Evolutionary conservation across 139 green algal species (phyloP), one percentile per base, ranked within the genome.

Genomic region (Mesostigma viride): DNA sequence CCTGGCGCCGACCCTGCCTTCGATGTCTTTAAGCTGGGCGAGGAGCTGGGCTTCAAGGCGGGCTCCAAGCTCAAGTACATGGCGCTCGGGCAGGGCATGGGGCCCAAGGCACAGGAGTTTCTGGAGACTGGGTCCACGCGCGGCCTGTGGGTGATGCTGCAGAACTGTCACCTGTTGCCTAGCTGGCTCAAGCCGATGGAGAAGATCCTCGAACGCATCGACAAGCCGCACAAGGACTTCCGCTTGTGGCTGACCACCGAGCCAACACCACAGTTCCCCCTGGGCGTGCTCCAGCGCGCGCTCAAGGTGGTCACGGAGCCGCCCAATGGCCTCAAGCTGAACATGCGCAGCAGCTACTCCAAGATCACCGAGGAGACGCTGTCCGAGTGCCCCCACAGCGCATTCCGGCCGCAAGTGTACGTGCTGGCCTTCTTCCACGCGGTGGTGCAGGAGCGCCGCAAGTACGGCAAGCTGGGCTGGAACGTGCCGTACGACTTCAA

Each of bases 401-500:
- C 79, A n/a, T 94, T 92, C 83, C 68, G 81, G 57, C 75, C 84
- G 17, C 81, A 93, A 36, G 82, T 93, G 35, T 95, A 90, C 72
- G 81, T 89, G n/a, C 79, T 95, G 34, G 83, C 75, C 1, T 90
- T 91, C 73, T 95, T 95, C 81, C 88, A 95, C 72, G 86, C 85
- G 0, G 85, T 92, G 4, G 85, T 95, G 62, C 85, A 90, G 73
- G 88, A 95, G 77, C 77, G 88, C 0, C 75, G 88, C 59, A 95
- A 95, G 81, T 95, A 93, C 67, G 86, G 88, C 64, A 94, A 92
- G 78, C 80, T 95, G 46, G 88, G 88, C 14, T 93, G 86, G 88
- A 95, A 95, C 66, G 86, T 95, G 56, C 75, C 86, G 3, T 94
- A 94, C 66, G 88, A 95, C 79, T 95, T 95, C 81, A 95, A 92